Percentiles rank a stretch among this genome's conserved stretches.
phyloP scores from a whole-genome alignment of 176 grass and related monocot genomes.

The Raddia guianensis region DNA sequence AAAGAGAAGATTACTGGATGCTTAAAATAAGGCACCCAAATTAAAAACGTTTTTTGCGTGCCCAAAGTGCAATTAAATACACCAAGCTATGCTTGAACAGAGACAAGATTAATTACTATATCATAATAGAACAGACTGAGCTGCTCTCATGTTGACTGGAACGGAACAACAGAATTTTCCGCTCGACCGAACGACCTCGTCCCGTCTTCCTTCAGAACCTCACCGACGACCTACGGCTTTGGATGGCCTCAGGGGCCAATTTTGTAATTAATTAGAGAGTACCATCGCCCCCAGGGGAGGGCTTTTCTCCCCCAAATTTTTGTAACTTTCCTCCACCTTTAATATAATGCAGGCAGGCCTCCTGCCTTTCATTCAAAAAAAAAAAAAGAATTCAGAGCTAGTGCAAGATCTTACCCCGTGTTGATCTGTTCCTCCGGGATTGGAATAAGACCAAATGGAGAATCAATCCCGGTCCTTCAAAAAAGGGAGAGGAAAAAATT shows the following conservation, averaged over 20 bases:
- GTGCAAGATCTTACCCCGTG: constrained; percentile 40
- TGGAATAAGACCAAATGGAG: constrained; percentile 42
- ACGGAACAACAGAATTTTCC: too few relatives aligned
- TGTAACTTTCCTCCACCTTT: too few relatives aligned
- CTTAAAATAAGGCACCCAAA: constrained; percentile 1
- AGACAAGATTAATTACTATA: constrained; percentile 19
- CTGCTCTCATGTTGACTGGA: too few relatives aligned
- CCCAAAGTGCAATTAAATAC: constrained; percentile 7
- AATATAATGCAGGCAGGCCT: too few relatives aligned
- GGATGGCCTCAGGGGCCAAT: too few relatives aligned
- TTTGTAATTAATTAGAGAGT: too few relatives aligned
- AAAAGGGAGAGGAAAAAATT: constrained; percentile 12
- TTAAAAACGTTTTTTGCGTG: background rate
- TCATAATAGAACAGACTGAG: background rate
- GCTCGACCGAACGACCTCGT: too few relatives aligned
- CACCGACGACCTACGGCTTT: too few relatives aligned
- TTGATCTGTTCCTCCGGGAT: constrained; percentile 33
- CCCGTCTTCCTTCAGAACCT: too few relatives aligned
- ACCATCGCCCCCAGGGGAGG: too few relatives aligned
- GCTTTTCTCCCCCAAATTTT: too few relatives aligned
- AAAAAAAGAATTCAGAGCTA: constrained; percentile 10
- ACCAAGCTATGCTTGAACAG: background rate
- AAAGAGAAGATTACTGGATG: background rate
- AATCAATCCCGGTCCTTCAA: constrained; percentile 15
- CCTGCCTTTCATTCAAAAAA: too few relatives aligned